These are phyloP conservation scores for Yarrowia divulgata DNA, from an alignment of 805 yeast species.

Conservation along the genomic window DNA sequence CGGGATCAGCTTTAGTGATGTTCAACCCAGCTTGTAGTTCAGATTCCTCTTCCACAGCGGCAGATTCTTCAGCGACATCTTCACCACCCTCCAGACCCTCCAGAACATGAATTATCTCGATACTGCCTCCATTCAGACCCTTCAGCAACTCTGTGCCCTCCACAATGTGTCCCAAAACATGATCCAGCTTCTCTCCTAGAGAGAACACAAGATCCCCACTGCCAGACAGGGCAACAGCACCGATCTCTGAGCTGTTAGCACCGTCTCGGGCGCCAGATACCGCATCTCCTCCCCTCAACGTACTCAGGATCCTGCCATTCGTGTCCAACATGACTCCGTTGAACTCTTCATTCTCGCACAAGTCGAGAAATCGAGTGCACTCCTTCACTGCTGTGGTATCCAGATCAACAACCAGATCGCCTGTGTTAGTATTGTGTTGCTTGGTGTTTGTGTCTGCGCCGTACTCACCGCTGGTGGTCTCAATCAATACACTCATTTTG, in stretches of 20 bases:
- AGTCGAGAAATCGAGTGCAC: constrained; percentile 19
- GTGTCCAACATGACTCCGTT: constrained; percentile 27
- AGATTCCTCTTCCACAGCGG: neutral
- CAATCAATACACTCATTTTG: constrained; percentile 37
- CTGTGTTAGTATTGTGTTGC: constrained; percentile 10
- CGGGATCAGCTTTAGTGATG: neutral
- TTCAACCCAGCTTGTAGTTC: constrained; percentile 25
- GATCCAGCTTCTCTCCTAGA: constrained; percentile 75
- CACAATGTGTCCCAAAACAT: constrained; percentile 84
- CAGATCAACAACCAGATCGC: constrained; percentile 37
- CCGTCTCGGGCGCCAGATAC: neutral
- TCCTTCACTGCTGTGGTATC: constrained; percentile 7
- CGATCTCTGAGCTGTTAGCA: neutral
- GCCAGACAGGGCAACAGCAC: constrained; percentile 1
- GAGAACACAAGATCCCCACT: constrained; percentile 5
- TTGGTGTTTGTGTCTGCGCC: neutral
- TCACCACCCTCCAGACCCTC: constrained; percentile 9
- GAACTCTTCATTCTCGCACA: constrained; percentile 31
- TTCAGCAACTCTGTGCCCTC: constrained; percentile 86
- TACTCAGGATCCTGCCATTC: constrained; percentile 1
- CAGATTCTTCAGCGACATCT: neutral
- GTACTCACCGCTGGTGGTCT: constrained; percentile 34
- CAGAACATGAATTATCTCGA: constrained; percentile 25
- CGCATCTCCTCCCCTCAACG: neutral
- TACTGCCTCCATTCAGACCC: constrained; percentile 73